Evolutionary conservation across 78 protist genomes (phyloP), one percentile per base, ranked within the genome.

Genomic region (Tieghemostelium lacteum): DNA sequence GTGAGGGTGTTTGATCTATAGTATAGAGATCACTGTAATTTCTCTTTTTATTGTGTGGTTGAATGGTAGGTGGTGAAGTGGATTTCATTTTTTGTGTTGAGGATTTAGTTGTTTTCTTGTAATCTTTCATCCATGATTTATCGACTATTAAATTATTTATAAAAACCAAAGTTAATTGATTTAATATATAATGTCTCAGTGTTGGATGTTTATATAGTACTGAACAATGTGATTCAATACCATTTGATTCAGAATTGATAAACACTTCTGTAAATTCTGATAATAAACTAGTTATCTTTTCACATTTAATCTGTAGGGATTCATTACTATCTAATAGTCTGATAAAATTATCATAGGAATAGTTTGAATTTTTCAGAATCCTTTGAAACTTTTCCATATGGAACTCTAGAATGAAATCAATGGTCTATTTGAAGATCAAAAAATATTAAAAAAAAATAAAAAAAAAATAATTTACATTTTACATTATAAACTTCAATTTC

Each of bases 111-210:
- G 34, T 34, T 63, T 34, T 63, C 19, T 22, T 63, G 19, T 36
- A 22, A 63, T 63, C 40, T 26, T 12, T 67, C 7, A 24, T 40
- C 14, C n/a, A n/a, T n/a, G n/a, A n/a, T n/a, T n/a, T n/a, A n/a
- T 67, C 74, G 3, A 67, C 16, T 67, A 40, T 52, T 14, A 67
- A 67, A 0, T 26, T 16, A 26, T 67, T 36, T 19, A 67, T 42
- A 19, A 67, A 67, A 26, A 67, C n/a, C 36, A 52, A 67, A 26
- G 74, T 40, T 16, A 67, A 67, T 40, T 67, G 74, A 40, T 67
- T 67, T 16, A 67, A 40, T n/a, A 67, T 67, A 10, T 22, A 40
- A 1, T 22, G 17, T 42, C 26, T 67, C 0, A 33, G 24, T 36
- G 20, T 40, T 36, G 74, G 74, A 0, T 40, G 39, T 40, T 67